These are phyloP conservation scores for Peziza echinospora DNA, from an alignment of 495 filamentous ascomycete species.

Conservation along the genomic window DNA sequence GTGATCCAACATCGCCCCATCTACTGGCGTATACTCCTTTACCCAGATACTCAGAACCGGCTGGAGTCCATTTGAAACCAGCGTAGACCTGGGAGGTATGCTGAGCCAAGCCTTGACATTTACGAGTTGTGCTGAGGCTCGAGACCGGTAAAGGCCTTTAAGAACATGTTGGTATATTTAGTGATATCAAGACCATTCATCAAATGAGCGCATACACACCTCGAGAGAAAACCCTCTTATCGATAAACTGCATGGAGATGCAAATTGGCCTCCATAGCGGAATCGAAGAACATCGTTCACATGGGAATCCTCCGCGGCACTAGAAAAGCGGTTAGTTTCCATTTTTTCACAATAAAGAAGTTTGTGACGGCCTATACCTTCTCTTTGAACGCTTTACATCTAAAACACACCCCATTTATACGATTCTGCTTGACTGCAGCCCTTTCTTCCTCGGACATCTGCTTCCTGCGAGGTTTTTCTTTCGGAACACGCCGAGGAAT, in stretches of 20 bases:
- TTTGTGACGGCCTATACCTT: conserved; percentile 6
- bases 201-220: conserved; percentile 3
- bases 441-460: conserved; percentile 4
- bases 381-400: conserved; percentile 20
- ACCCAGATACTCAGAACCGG: conserved; percentile 8
- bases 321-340: neutral
- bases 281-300: conserved; percentile 15
- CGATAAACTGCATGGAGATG: conserved; percentile 15
- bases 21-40: conserved; percentile 10
- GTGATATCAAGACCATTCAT: neutral
- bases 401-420: conserved; percentile 16
- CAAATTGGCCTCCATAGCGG: conserved; percentile 18
- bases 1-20: conserved; percentile 12
- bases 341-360: neutral
- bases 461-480: neutral
- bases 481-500: too few species aligned
- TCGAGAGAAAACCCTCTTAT: conserved; percentile 17
- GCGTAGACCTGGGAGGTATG: neutral
- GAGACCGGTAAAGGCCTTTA: conserved; percentile 12
- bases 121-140: conserved; percentile 5
- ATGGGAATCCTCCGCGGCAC: conserved; percentile 18
- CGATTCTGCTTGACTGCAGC: conserved; percentile 17
- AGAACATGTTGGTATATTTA: neutral
- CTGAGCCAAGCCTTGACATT: conserved; percentile 11
- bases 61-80: conserved; percentile 13